Base-by-base conservation (phyloP, 2,329 filamentous ascomycete genomes). In the Pseudocercospora musae region DNA sequence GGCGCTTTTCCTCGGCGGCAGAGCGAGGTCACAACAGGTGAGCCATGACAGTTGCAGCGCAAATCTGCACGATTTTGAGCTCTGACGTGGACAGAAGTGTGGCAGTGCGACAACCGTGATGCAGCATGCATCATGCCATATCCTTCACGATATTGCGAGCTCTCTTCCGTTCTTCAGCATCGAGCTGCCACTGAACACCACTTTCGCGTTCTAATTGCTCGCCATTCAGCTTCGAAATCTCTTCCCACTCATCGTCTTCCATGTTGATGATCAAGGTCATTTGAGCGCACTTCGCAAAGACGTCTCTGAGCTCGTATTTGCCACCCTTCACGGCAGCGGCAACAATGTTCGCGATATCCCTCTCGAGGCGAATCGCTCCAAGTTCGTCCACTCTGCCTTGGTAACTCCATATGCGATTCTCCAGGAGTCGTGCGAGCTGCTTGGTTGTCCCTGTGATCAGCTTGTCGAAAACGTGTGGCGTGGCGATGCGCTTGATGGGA, bases 161-260 rank as follows among this genome's bases (percentile, higher is more conserved):
- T 71, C 86, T 85, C 67, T 81, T 82, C 74, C 89, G 86, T 79
- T 96, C 92, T 61, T 93, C 91, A 46, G 83, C 82, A 62, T 83
- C 88, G 66, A 93, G 70, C 50, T 88, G 84, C 89, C 89, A 92
- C 56, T 84, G 82, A 72, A 95, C 86, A 10, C 85, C 89, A 55
- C 85, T 87, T 11, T 87, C 84, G 13, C 82, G 60, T 78, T 59
- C 85, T 82, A 59, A 74, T 73, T 63, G 76, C 74, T 54, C 78
- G 74, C 33, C 76, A 37, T 79, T 82, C 31, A 81, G 77, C 44
- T 82, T 78, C 6, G 76, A 72, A 42, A 78, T 75, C 42, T 95
- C 92, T 53, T 94, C 90, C 90, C 92, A 96, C 77, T 97, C 94
- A 62, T 97, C 93, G 33, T 95, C 91, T 74, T 97, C 93, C 92